Conservation (phyloP, 192 early-diverging fungal species). For the Mortierella alpina region DNA sequence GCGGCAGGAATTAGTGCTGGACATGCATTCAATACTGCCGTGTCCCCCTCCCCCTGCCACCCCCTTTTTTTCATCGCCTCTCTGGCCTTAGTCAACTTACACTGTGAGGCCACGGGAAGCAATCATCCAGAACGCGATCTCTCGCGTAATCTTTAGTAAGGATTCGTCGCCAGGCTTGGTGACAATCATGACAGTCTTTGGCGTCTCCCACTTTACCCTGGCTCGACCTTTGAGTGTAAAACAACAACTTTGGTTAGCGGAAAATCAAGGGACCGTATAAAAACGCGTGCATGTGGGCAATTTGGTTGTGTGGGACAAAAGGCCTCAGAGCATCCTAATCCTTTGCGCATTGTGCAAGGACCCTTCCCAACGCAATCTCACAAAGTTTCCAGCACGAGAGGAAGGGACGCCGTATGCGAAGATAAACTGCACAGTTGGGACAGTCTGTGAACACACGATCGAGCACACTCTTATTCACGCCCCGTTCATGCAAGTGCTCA, state of each 20-base stretch:
- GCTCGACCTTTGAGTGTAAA: constrained; percentile 45
- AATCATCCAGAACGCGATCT: constrained; percentile 77
- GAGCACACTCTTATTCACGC: too few relatives aligned
- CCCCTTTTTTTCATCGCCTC: not conserved
- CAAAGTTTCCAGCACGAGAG: too few relatives aligned
- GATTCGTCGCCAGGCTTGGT: constrained; percentile 78
- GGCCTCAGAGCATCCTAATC: too few relatives aligned
- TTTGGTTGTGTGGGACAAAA: not conserved
- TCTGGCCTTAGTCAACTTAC: constrained; percentile 23
- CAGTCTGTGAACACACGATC: too few relatives aligned
- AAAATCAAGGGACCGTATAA: not conserved
- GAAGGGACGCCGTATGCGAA: too few relatives aligned
- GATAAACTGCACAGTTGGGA: too few relatives aligned
- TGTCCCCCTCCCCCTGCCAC: not conserved
- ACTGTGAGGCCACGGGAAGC: constrained; percentile 61
- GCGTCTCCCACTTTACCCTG: constrained; percentile 53
- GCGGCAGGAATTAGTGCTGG: too few relatives aligned
- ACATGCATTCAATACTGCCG: too few relatives aligned
- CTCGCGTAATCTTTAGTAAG: constrained; percentile 73
- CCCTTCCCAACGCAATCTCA: too few relatives aligned
- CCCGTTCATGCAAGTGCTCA: too few relatives aligned
- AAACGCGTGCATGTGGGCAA: not conserved
- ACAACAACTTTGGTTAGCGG: not conserved
- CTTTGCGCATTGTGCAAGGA: too few relatives aligned
- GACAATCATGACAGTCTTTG: constrained; percentile 76